Conservation (phyloP, 2,329 filamentous ascomycete genomes). For the Verruconis gallopava region DNA sequence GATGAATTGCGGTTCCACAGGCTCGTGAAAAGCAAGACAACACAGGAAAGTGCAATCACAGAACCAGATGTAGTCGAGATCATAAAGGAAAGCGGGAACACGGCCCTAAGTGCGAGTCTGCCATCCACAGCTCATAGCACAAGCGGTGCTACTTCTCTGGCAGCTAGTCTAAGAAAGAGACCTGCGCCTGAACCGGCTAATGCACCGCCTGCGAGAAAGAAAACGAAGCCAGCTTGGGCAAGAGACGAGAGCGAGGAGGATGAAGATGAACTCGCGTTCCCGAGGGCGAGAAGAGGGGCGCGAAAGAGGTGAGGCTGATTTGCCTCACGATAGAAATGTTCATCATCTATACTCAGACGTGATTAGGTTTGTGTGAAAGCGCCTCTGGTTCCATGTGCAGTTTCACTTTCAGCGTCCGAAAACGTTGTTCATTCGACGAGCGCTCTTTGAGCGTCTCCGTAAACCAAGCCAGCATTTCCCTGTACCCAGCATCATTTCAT, state of each 20-base stretch:
- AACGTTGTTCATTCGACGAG: too few relatives aligned
- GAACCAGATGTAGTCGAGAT: too few relatives aligned
- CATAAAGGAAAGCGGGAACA: slow-evolving; percentile 4
- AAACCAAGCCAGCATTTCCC: too few relatives aligned
- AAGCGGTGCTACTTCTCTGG: not conserved
- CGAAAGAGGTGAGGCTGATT: not conserved
- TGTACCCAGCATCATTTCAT: too few relatives aligned
- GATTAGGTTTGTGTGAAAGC: too few relatives aligned
- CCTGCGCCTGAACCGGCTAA: slow-evolving; percentile 9
- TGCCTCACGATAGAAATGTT: too few relatives aligned
- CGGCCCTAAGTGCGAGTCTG: not conserved
- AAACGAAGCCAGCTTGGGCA: slow-evolving; percentile 1
- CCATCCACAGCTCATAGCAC: not conserved
- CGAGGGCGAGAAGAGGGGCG: not conserved
- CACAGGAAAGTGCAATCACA: too few relatives aligned
- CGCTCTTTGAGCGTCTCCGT: too few relatives aligned
- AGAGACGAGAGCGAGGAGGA: slow-evolving; percentile 33
- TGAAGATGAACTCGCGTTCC: slow-evolving; percentile 43
- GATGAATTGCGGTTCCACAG: slow-evolving; percentile 3
- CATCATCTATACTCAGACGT: too few relatives aligned
- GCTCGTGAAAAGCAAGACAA: too few relatives aligned
- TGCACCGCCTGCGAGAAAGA: slow-evolving; percentile 7
- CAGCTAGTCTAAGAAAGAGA: slow-evolving; percentile 11
- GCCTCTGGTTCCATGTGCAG: too few relatives aligned
- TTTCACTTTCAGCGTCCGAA: too few relatives aligned